A percentile compares a stretch with the other conserved stretches of the same genome.
Conservation (phyloP, 225 moss, liverwort and hornwort genomes). For the Pseudoscleropodium purum region DNA sequence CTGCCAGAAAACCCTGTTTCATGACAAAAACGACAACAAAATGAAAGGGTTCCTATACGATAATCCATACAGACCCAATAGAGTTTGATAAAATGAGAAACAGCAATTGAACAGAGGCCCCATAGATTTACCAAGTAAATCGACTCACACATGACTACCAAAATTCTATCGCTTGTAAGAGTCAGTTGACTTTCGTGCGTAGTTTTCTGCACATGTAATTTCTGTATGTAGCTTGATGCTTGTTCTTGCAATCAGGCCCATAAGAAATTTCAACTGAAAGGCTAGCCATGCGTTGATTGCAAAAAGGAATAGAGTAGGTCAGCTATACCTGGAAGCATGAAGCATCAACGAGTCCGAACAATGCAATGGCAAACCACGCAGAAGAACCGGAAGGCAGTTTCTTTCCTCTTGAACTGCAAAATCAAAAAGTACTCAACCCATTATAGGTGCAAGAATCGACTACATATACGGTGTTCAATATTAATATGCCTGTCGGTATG, state of each 20-base stretch:
- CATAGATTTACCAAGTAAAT: background rate
- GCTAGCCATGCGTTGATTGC: background rate
- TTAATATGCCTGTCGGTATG: background rate
- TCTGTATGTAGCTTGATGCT: background rate
- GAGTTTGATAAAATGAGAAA: background rate
- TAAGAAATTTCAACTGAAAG: background rate
- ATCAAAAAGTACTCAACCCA: background rate
- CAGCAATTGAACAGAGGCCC: background rate
- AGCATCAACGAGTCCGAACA: constrained; percentile 84
- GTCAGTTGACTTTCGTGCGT: background rate
- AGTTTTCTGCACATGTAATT: background rate
- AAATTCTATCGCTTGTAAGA: background rate
- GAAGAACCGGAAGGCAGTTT: constrained; percentile 61
- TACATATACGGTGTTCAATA: background rate
- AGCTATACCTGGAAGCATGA: constrained; percentile 73
- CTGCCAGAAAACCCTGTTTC: constrained; percentile 70
- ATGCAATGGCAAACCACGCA: constrained; percentile 81
- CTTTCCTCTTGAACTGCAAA: constrained; percentile 50
- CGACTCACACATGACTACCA: background rate
- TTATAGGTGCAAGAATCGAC: background rate
- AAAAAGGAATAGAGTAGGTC: background rate
- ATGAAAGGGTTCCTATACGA: background rate
- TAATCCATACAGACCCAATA: background rate
- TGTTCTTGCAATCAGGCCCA: background rate
- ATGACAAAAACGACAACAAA: background rate